Evolutionary conservation across 192 early-diverging fungal genomes (phyloP), one percentile per base, ranked within the genome.

Genomic region (Backusella australiensis): DNA sequence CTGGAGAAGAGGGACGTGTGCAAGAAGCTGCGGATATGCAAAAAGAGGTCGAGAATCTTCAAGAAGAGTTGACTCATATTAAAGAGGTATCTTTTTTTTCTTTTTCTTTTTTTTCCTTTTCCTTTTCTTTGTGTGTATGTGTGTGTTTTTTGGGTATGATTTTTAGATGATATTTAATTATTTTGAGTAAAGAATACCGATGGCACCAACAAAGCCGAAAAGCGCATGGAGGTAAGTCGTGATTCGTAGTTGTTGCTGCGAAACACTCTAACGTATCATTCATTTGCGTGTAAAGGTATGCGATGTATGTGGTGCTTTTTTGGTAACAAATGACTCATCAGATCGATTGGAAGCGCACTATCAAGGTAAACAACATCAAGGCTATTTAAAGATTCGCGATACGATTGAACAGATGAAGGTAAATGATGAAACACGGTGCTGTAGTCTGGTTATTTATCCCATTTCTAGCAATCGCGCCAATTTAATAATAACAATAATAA

Each of bases 341-440:
- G 91, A 94, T 77, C 84, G 93, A 14, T 84, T 94, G 78, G 92
- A 93, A 74, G 93, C 94, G 36, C 94, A 96, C 81, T 86, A 91
- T 42, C 89, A 92, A 41, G 94, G 94, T 36, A 94, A 94, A 78
- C 94, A 96, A 80, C 94, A 96, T 80, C 86, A 89, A 68, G 94
- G 94, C 2, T 96, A 94, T 78, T 83, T 91, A 26, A 89, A 87
- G 56, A 93, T 96, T 53, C 88, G 93, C 67, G 88, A 91, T 67
- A 91, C 93, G 17, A 84, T 91, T 52, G 90, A 93, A 75, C 90
- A 93, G 71, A 85, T 84, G 76, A 87, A 88, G 74, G 80, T 84
- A 82, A 75, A 53, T 34, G 3, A 65, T 66, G 26, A 35, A 21
- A 26, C 19, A 17, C 17, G 19, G 17, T 53, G 5, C 34, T 23